Base-by-base conservation (phyloP, 805 yeast genomes). In the Candida silvicultrix region DNA sequence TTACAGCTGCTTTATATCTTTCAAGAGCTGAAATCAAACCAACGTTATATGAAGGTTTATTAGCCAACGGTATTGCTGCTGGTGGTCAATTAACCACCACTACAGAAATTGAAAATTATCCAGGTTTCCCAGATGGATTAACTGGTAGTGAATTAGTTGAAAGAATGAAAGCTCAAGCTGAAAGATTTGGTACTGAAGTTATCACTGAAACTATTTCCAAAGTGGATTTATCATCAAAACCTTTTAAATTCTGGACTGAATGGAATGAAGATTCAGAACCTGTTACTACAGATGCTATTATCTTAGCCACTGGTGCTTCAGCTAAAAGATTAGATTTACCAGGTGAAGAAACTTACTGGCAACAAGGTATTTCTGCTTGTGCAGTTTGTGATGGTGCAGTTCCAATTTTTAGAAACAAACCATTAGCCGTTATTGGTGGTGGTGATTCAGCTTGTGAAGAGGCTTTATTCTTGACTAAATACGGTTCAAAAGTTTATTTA, bases 331-430 rank as follows among this genome's bases (percentile, higher is more conserved):
- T 94, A 71, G 70, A 78, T 64, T 74, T 94, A 51, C 96, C 97
- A 49, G 99, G 99, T 59, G 99, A 94, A 74, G 98, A 94, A 56
- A 77, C 78, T 32, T 94, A 94, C 80, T 94, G 99, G 99, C 99
- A 94, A 75, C 85, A 85, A 67, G 99, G 99, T 68, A 94, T 94
- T 56, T 87, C 96, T 57, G 99, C 99, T 16, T 94, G 99, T 76
- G 99, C 99, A 37, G 99, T 94, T 51, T 94, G 99, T 73, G 99
- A 94, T 66, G 99, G 99, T 70, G 99, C 99, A 31, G 95, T 94
- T 42, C 99, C 99, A 58, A 90, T 94, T 59, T 94, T 94, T 76
- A 87, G 98, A 77, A 86, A 94, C 77, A 86, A 89, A 71, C 98
- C 99, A 36, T 79, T 94, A 65, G 98, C 97, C 22, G 99, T 94